Evolutionary conservation across 106 monocot species (phyloP).

Genomic region (Phalaenopsis aphrodite): DNA sequence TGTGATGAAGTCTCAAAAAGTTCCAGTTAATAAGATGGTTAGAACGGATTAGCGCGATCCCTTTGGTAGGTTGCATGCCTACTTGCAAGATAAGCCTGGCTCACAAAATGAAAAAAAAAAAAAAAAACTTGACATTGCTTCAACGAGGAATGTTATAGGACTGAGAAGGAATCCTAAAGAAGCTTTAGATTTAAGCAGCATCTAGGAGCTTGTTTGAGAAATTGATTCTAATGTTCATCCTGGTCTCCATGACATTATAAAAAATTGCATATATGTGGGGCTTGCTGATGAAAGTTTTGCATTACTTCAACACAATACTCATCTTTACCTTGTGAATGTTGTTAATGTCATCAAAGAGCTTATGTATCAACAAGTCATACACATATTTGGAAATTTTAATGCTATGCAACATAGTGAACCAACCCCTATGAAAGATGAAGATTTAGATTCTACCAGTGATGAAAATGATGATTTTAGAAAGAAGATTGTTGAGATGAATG

Average conservation of each 20-base stretch:
- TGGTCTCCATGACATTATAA: conserved; percentile 67
- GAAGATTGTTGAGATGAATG: conserved; percentile 80
- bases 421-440: conserved; percentile 83
- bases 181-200: conserved; percentile 55
- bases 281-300: conserved; percentile 95
- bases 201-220: conserved; percentile 74
- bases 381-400: conserved; percentile 80
- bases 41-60: conserved; percentile 85
- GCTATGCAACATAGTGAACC: conserved; percentile 94
- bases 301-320: conserved; percentile 72
- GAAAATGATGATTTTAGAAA: conserved; percentile 46
- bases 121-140: conserved; percentile 46
- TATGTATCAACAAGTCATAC: conserved; percentile 91
- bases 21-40: conserved; percentile 84
- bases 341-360: conserved; percentile 91
- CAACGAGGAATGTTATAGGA: conserved; percentile 60
- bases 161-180: conserved; percentile 86
- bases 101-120: conserved; percentile 50
- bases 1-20: conserved; percentile 62
- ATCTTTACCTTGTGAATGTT: conserved; percentile 88
- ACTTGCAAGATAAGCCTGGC: conserved; percentile 44
- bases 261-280: conserved; percentile 92
- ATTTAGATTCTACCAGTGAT: conserved; percentile 34
- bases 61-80: conserved; percentile 82
- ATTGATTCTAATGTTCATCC: conserved; percentile 62